Evolutionary conservation across 2,329 filamentous ascomycete genomes (phyloP).

Genomic region (Trichoderma polysporum): DNA sequence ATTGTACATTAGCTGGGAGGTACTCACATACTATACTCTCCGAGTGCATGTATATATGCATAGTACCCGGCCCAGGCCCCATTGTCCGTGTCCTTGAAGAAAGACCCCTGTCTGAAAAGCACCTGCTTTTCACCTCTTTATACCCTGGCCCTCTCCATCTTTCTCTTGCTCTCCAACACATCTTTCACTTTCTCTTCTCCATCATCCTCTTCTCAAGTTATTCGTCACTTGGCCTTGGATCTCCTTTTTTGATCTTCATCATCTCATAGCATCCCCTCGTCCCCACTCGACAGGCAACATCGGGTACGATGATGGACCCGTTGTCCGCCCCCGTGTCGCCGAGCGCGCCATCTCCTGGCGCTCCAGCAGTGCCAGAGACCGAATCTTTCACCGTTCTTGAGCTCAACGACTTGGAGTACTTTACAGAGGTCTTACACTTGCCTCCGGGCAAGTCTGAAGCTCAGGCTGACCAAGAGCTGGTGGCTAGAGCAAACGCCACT

Average conservation of each 20-base stretch:
- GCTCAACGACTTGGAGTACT: conserved; percentile 42
- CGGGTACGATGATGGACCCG: conserved; percentile 12
- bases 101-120: conserved; percentile 7
- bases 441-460: conserved; percentile 38
- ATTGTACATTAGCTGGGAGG: conserved; percentile 13
- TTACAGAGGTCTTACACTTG: conserved; percentile 41
- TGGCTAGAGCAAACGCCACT: conserved; percentile 37
- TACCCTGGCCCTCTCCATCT: background rate
- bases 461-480: conserved; percentile 40
- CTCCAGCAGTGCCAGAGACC: background rate
- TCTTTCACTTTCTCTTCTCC: background rate
- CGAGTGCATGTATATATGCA: conserved; percentile 2
- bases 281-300: background rate
- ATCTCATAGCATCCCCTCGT: background rate
- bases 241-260: background rate
- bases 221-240: background rate
- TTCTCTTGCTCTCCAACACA: background rate
- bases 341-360: background rate
- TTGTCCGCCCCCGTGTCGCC: conserved; percentile 6
- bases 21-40: conserved; percentile 3
- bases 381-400: conserved; percentile 33
- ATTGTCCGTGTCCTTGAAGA: conserved; percentile 19
- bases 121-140: background rate
- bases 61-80: background rate
- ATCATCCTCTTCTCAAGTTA: background rate